phyloP scores from a whole-genome alignment of 2,329 filamentous ascomycete species.

The Daldinia eschscholtzii region DNA sequence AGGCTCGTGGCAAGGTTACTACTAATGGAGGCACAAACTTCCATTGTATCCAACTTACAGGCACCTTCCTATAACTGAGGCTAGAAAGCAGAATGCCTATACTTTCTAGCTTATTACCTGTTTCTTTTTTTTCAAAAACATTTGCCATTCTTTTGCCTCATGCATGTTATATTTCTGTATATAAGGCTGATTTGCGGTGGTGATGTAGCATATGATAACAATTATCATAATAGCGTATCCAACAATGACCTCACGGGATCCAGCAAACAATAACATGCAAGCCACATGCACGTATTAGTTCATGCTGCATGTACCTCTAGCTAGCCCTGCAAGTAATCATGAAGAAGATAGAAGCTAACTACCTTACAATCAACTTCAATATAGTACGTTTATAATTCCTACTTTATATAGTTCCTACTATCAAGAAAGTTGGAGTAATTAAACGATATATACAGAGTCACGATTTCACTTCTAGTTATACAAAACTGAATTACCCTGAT shows the following conservation, averaged over 20 bases:
- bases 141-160: neutral
- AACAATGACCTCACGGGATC: neutral
- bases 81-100: neutral
- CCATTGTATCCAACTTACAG: neutral
- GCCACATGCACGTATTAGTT: neutral
- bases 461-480: neutral
- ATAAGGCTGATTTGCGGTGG: neutral
- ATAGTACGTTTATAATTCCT: neutral
- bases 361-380: neutral
- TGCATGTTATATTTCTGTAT: neutral
- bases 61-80: neutral
- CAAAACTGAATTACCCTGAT: neutral
- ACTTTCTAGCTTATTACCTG: neutral
- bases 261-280: neutral
- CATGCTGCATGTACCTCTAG: neutral
- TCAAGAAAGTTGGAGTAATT: neutral
- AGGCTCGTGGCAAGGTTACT: conserved; percentile 1
- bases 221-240: neutral
- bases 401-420: neutral
- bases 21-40: neutral
- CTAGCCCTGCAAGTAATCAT: too few species aligned
- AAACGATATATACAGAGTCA: neutral
- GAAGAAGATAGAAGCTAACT: too few species aligned
- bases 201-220: neutral
- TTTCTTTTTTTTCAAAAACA: neutral